Evolutionary conservation across 2,329 filamentous ascomycete genomes (phyloP).

Genomic region (Alternaria burnsii): DNA sequence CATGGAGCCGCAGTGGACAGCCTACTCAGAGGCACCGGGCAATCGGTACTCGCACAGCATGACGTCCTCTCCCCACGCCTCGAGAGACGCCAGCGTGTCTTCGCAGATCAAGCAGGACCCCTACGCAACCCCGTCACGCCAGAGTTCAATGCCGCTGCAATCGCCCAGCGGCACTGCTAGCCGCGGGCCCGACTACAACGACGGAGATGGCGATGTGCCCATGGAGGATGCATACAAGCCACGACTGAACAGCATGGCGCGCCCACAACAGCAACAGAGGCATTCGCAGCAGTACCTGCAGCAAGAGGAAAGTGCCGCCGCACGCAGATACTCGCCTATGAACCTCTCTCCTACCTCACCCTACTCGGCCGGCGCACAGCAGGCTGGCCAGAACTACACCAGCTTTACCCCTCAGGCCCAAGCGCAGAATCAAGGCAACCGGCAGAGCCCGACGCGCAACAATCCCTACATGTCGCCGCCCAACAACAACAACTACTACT

Average conservation of each 20-base stretch:
- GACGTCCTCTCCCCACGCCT: slow-evolving; percentile 44
- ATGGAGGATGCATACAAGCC: slow-evolving; percentile 20
- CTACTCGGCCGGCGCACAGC: slow-evolving; percentile 72
- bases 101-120: slow-evolving; percentile 47
- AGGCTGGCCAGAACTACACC: slow-evolving; percentile 52
- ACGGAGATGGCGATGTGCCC: slow-evolving; percentile 48
- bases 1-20: slow-evolving; percentile 52
- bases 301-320: slow-evolving; percentile 79
- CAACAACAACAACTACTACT: slow-evolving; percentile 62
- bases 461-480: slow-evolving; percentile 66
- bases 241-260: slow-evolving; percentile 23
- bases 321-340: slow-evolving; percentile 96
- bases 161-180: slow-evolving; percentile 43
- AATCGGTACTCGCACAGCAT: slow-evolving; percentile 50
- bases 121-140: slow-evolving; percentile 48
- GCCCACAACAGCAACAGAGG: slow-evolving; percentile 79
- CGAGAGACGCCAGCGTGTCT: slow-evolving; percentile 42
- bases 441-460: slow-evolving; percentile 81
- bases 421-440: slow-evolving; percentile 57
- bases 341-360: slow-evolving; percentile 84
- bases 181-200: slow-evolving; percentile 50
- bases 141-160: slow-evolving; percentile 48
- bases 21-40: slow-evolving; percentile 46
- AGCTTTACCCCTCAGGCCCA: slow-evolving; percentile 54
- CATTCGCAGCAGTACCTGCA: slow-evolving; percentile 76